These are phyloP conservation scores for Maudiozyma bulderi DNA, from an alignment of 805 yeast genomes.

Conservation along the genomic window DNA sequence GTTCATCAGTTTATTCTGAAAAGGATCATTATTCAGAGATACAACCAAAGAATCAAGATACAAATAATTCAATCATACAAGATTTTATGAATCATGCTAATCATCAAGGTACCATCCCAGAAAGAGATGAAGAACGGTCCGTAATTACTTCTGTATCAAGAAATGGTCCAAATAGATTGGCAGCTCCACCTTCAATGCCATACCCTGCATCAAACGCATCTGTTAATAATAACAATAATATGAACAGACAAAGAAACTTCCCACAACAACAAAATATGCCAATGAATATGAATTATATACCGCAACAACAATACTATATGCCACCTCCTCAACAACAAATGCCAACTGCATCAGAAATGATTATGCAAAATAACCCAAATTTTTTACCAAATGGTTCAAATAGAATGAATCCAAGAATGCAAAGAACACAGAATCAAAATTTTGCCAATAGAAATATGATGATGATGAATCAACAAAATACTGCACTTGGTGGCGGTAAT, in stretches of 20 bases:
- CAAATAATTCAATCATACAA: slow-evolving; percentile 13
- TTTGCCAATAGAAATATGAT: background rate
- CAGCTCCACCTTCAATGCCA: slow-evolving; percentile 29
- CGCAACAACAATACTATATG: slow-evolving; percentile 3
- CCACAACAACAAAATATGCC: background rate
- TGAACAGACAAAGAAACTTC: background rate
- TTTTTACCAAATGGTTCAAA: slow-evolving; percentile 20
- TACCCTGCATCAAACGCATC: slow-evolving; percentile 25
- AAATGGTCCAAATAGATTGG: slow-evolving; percentile 46
- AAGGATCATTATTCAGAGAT: slow-evolving; percentile 8
- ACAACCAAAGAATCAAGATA: slow-evolving; percentile 6
- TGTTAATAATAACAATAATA: background rate
- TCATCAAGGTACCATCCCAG: background rate
- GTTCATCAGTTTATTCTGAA: slow-evolving; percentile 16
- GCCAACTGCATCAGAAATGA: slow-evolving; percentile 32
- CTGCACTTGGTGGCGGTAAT: background rate
- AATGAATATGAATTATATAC: background rate
- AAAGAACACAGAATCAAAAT: slow-evolving; percentile 1
- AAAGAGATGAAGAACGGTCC: slow-evolving; percentile 34
- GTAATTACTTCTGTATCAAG: slow-evolving; percentile 75
- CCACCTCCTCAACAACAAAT: slow-evolving; percentile 11
- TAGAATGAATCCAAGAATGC: slow-evolving; percentile 2
- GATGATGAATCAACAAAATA: too few relatives aligned
- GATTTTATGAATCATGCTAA: slow-evolving; percentile 14
- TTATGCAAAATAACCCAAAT: slow-evolving; percentile 42